Percentiles rank a stretch among this genome's conserved stretches.
phyloP scores from a whole-genome alignment of 2,329 filamentous ascomycete species.

The Aspergillus floridensis region DNA sequence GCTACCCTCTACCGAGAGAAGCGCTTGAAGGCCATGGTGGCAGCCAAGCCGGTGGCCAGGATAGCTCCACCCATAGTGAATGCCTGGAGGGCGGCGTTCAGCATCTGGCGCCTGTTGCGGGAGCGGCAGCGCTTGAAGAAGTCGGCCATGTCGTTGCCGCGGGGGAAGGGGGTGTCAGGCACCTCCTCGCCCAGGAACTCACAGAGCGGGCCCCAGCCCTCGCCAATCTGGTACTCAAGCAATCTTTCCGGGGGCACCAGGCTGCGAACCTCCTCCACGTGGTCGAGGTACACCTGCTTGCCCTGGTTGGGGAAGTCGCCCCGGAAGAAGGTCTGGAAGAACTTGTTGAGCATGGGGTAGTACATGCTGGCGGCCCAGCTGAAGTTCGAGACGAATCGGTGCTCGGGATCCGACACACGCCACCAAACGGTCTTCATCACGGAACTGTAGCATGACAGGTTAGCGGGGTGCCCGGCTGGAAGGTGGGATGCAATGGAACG shows the following conservation, averaged over 20 bases:
- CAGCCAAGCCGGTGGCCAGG: conserved; percentile 45
- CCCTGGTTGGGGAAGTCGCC: conserved; percentile 65
- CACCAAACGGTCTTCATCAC: conserved; percentile 67
- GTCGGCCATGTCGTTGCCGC: conserved; percentile 54
- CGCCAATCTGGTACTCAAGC: conserved; percentile 54
- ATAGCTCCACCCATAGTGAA: conserved; percentile 50
- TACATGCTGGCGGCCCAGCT: conserved; percentile 67
- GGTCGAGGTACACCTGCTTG: conserved; percentile 60
- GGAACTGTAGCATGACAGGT: conserved; percentile 36
- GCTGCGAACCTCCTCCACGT: conserved; percentile 53
- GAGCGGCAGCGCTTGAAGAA: conserved; percentile 55
- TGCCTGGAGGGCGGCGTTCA: conserved; percentile 53
- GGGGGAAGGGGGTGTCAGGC: conserved; percentile 51
- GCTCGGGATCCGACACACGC: conserved; percentile 63
- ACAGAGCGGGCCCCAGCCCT: conserved; percentile 56
- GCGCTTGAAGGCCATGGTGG: conserved; percentile 41
- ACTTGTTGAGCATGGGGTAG: conserved; percentile 67
- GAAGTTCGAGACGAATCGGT: conserved; percentile 53
- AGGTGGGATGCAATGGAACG: conserved; percentile 5
- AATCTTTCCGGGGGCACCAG: conserved; percentile 51
- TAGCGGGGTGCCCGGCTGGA: background rate
- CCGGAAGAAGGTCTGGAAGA: conserved; percentile 67
- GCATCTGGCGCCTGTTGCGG: conserved; percentile 56
- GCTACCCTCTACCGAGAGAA: conserved; percentile 29
- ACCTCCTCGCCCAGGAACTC: conserved; percentile 54